Percentiles rank a stretch among this genome's conserved stretches.
Conservation (phyloP, 257 asterid genomes). For the Solanum chilense region DNA sequence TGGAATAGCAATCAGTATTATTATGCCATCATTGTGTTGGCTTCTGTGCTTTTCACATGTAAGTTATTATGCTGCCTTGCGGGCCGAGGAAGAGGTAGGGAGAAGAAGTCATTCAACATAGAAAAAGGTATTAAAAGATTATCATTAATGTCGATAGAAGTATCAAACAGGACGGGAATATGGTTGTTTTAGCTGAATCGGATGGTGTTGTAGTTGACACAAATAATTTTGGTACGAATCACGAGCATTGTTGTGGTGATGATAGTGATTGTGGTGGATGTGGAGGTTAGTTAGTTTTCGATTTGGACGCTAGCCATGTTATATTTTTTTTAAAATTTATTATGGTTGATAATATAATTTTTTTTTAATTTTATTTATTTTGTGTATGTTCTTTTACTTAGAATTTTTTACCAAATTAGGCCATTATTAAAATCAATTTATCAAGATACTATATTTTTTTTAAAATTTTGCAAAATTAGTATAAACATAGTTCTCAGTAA, state of each 20-base stretch:
- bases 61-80: background rate
- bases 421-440: too few species aligned
- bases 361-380: too few species aligned
- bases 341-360: too few species aligned
- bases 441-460: too few species aligned
- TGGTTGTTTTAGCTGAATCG: background rate
- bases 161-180: background rate
- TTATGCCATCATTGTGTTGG: background rate
- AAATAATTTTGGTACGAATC: background rate
- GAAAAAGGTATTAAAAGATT: background rate
- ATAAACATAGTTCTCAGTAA: too few species aligned
- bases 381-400: too few species aligned
- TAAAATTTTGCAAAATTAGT: too few species aligned
- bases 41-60: background rate
- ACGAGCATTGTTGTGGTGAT: background rate
- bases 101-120: background rate
- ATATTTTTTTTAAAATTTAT: too few species aligned
- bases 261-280: background rate
- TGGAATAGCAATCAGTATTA: background rate
- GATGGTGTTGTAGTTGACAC: constrained; percentile 19
- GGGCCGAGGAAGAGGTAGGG: background rate
- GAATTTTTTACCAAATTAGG: too few species aligned
- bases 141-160: background rate
- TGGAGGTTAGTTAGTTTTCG: too few species aligned
- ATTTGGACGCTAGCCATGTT: too few species aligned